These are phyloP conservation scores for Xerocomellus amylosporus DNA, from an alignment of 768 basidiomycete genomes.

Conservation along the genomic window DNA sequence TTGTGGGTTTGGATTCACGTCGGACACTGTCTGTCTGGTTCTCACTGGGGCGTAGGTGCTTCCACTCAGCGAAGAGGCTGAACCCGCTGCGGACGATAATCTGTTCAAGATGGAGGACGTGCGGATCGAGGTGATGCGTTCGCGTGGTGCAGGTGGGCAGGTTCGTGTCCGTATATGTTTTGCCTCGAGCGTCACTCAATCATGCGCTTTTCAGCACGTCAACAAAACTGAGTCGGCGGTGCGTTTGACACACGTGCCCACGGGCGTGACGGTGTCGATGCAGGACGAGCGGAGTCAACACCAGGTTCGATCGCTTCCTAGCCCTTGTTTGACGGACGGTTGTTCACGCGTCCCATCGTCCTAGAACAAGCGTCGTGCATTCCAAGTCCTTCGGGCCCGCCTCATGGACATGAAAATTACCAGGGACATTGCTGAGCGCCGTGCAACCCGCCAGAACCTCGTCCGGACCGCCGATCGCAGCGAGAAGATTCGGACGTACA, in stretches of 20 bases:
- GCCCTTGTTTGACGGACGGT: not conserved
- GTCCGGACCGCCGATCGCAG: constrained; percentile 83
- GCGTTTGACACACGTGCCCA: constrained; percentile 87
- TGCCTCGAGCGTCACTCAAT: not conserved
- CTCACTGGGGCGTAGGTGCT: constrained; percentile 56
- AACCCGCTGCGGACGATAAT: constrained; percentile 49
- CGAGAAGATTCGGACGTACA: constrained; percentile 96
- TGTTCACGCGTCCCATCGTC: not conserved
- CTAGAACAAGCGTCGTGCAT: constrained; percentile 91
- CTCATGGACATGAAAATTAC: constrained; percentile 78
- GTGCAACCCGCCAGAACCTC: constrained; percentile 66
- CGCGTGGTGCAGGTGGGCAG: constrained; percentile 96
- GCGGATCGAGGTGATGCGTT: constrained; percentile 90
- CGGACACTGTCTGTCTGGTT: too few relatives aligned
- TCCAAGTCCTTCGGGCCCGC: constrained; percentile 82
- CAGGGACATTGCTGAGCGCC: constrained; percentile 65
- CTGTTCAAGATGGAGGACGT: constrained; percentile 85
- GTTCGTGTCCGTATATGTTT: constrained; percentile 37
- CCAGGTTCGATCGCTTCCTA: constrained; percentile 48
- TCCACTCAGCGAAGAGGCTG: constrained; percentile 70
- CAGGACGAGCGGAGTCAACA: constrained; percentile 98
- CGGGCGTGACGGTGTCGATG: constrained; percentile 95
- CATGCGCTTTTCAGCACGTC: constrained; percentile 67
- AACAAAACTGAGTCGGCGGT: constrained; percentile 99
- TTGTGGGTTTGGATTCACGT: constrained; percentile 49